Percentiles rank a stretch among this genome's conserved stretches.
Evolutionary conservation across 768 basidiomycete species (phyloP).

Genomic region (Pleurotus tuber-regium): DNA sequence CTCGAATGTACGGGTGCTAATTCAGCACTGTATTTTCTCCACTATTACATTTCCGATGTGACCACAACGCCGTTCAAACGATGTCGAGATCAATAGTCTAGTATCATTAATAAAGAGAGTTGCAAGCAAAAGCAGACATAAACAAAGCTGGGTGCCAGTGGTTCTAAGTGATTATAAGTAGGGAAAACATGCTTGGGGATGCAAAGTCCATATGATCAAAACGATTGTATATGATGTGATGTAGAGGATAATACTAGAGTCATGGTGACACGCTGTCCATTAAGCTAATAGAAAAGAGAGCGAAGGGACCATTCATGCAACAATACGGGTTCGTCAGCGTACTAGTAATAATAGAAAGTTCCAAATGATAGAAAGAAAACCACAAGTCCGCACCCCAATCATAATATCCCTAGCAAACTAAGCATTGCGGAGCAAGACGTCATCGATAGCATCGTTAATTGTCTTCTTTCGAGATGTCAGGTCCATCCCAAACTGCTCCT

Average conservation of each 20-base stretch:
- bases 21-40: no score
- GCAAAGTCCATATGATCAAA: constrained; percentile 18
- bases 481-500: constrained; percentile 79
- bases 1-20: no score
- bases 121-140: not conserved
- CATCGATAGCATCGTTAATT: constrained; percentile 80
- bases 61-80: no score
- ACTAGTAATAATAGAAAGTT: constrained; percentile 9
- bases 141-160: constrained; percentile 6
- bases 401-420: constrained; percentile 9
- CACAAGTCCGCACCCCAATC: constrained; percentile 11
- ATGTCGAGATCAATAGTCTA: no score
- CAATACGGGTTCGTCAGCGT: constrained; percentile 8
- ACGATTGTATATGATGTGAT: constrained; percentile 12
- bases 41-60: no score
- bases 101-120: no score
- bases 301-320: not conserved
- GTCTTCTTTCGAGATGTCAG: constrained; percentile 65
- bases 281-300: constrained; percentile 11
- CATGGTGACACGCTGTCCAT: constrained; percentile 12
- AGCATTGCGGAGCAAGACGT: constrained; percentile 56
- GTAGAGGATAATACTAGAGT: constrained; percentile 13
- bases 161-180: constrained; percentile 12
- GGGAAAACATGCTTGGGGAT: constrained; percentile 12
- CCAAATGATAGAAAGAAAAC: constrained; percentile 14